Base-by-base conservation (phyloP, 768 basidiomycete species). In the Boletus rubescentipes region DNA sequence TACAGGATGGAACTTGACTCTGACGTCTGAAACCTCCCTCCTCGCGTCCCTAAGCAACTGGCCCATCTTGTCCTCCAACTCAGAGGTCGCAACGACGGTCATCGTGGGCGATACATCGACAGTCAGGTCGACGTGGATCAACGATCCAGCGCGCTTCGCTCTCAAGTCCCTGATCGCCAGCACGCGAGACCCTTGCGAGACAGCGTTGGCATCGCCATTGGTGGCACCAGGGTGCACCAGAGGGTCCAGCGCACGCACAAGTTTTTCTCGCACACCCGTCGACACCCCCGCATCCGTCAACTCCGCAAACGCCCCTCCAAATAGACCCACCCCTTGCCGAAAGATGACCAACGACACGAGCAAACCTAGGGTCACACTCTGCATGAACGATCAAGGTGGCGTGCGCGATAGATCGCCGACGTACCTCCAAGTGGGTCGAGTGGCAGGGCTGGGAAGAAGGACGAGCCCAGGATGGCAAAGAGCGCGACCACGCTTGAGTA, bases 371-470 rank as follows among this genome's bases (percentile, higher is more conserved):
- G 26, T 16, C 30, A 51, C 40, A 51, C 21, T n/a, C 3, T 47
- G 36, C 40, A 43, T 67, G 31, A 52, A 43, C 37, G 40, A 54
- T 49, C 58, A 23, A 20, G 6, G 35, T 16, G 1, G 41, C 18
- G 18, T 52, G 42, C 20, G 31, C 40, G 16, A 46, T 4, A 20
- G 31, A 51, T 21, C 23, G 2, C 15, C 21, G 9, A 55, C 80
- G 69, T 63, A 85, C 96, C 96, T 58, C 97, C 97, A 34, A 99
- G 79, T 9, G 97, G 95, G 68, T 99, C 97, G 35, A 98, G 76
- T 53, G 97, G 90, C 49, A 91, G 66, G n/a, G 82, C 77, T 15
- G 94, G 93, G 69, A 90, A 89, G 60, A 84, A 77, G 77, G 91
- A 91, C 10, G 87, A 91, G 12, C 95, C 93, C 9, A 98, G 72